Percentiles rank a stretch among this genome's conserved stretches.
Conservation (phyloP, 2,329 filamentous ascomycete genomes). For the Verticillium longisporum region DNA sequence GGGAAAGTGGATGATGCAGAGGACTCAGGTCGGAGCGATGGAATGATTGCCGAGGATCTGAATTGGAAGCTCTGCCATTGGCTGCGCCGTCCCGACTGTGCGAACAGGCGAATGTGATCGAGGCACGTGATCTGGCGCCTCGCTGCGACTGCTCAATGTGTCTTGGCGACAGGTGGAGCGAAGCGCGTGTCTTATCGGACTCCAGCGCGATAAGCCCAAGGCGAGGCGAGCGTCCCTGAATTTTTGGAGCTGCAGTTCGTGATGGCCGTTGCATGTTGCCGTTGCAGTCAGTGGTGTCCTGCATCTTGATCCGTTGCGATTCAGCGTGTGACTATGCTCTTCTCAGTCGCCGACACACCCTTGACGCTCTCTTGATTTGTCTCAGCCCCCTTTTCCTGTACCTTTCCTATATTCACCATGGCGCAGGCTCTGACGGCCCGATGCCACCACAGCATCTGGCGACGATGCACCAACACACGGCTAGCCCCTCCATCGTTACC, state of each 20-base stretch:
- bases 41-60: slow-evolving; percentile 43
- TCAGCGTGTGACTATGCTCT: neutral
- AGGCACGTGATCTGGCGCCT: slow-evolving; percentile 9
- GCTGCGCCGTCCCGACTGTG: slow-evolving; percentile 14
- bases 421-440: slow-evolving; percentile 6
- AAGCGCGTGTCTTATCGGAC: slow-evolving; percentile 1
- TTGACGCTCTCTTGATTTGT: slow-evolving; percentile 1
- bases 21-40: slow-evolving; percentile 8
- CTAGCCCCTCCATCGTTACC: slow-evolving; percentile 7
- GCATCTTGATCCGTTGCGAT: neutral
- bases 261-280: neutral
- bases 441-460: slow-evolving; percentile 6
- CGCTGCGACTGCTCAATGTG: no score
- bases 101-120: slow-evolving; percentile 4
- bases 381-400: neutral
- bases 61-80: slow-evolving; percentile 40
- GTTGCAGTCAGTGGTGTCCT: neutral
- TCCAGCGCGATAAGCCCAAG: slow-evolving; percentile 5
- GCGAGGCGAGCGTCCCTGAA: slow-evolving; percentile 1
- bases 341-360: neutral
- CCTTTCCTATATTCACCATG: slow-evolving; percentile 1
- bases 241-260: slow-evolving; percentile 7
- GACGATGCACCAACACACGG: slow-evolving; percentile 4
- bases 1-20: slow-evolving; percentile 20
- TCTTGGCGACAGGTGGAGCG: neutral